Base-by-base conservation (phyloP, 2,329 filamentous ascomycete genomes). In the Cadophora malorum region DNA sequence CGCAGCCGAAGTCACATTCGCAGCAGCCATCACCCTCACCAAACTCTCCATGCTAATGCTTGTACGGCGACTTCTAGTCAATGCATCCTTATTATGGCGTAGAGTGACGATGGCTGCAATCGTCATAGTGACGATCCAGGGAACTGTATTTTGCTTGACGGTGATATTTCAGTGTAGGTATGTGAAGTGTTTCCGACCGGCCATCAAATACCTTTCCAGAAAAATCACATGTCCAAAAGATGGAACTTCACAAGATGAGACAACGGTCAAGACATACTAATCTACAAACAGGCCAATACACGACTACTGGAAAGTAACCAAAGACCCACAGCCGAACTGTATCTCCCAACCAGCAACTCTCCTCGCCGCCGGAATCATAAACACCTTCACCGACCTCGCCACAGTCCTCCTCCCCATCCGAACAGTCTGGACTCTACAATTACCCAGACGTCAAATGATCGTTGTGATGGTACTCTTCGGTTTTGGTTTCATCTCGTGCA, bases 341-440 rank as follows among this genome's bases (percentile, higher is more conserved):
- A 82, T 86, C 49, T 73, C 85, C 31, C 80, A 88, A 69, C 80
- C 83, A 2, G 78, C 79, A 0, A 84, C 86, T 62, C 81, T 87
- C 33, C 80, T 86, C 35, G 81, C 81, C 45, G 81, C 87, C 45
- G 86, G 87, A 1, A 83, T 85, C 33, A 81, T 88, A 70, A 89
- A 89, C 76, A 88, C 88, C 58, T 73, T 84, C 53, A 88, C 86
- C 7, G 86, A 90, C 75, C 81, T 90, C 53, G 74, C 84, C 12
- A 81, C 85, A n/a, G 84, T 85, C 45, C 74, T 83, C 0, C 77
- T 88, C 3, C 85, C 85, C 1, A 81, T 87, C 56, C 79, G 79
- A 25, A 82, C 81, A 3, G 79, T 85, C 9, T 77, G 81, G 70
- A 76, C 78, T 19, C 75, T 85, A 0, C 80, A 83, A 61, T 77